Evolutionary conservation across 225 moss, liverwort and hornwort genomes (phyloP), one percentile per base, ranked within the genome.

Genomic region (Pseudisothecium myosuroides): DNA sequence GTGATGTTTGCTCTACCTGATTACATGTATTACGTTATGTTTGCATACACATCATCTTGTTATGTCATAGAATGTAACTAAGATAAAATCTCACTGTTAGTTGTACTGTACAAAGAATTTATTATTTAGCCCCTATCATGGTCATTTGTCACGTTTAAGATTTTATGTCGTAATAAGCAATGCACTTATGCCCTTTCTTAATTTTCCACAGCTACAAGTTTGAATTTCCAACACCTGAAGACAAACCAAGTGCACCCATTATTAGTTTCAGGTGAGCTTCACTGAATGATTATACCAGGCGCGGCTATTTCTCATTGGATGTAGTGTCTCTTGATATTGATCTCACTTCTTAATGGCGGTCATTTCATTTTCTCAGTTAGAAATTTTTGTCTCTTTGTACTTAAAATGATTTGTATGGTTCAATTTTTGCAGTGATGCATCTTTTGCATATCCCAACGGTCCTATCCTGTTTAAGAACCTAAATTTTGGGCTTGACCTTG

Each of bases 401-500:
- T 91, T 2, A 85, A 32, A 54, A 77, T 12, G n/a, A 88, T 69
- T 83, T 59, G 15, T 62, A 49, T 84, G 80, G 80, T 88, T 87
- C 23, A 26, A 66, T 81, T 62, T 80, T 91, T 90, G 92, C 96
- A 97, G 99, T 90, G 99, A 99, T 92, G 99, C 99, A 54, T 93
- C 94, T 64, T 99, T 97, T 91, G 97, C 91, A 85, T 99, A 97
- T 89, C 96, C 97, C 52, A 95, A 95, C 23, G 99, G 99, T 37
- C 99, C 97, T 82, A 5, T 92, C 21, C 87, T 99, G 81, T 99
- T 99, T 87, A 96, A 96, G 91, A 92, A 97, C 85, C 91, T 99
- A 85, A 99, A 99, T 88, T 99, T 99, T 91, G 99, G 99, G 73
- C 96, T 99, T 78, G 99, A 99, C 90, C 99, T 99, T 76, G 99